phyloP scores from a whole-genome alignment of 495 filamentous ascomycete species.

The Xylaria longipes region DNA sequence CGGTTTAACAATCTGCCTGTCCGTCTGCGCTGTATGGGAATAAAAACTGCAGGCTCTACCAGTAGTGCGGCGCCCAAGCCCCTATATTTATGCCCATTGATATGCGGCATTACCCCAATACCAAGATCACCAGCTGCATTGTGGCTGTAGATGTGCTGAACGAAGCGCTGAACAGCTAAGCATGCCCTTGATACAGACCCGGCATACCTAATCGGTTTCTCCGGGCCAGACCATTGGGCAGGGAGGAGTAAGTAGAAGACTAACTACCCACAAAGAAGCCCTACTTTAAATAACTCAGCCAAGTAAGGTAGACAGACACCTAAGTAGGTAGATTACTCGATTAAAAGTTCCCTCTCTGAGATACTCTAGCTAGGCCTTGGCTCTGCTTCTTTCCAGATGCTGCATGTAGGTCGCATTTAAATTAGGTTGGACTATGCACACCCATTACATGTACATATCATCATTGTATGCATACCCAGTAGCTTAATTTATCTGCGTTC shows the following conservation, averaged over 20 bases:
- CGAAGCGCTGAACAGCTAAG: background rate
- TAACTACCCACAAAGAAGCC: background rate
- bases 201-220: background rate
- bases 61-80: background rate
- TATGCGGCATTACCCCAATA: background rate
- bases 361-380: background rate
- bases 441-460: background rate
- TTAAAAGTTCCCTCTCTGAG: background rate
- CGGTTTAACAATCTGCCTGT: constrained; percentile 11
- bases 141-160: background rate
- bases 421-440: background rate
- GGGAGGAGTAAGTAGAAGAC: background rate
- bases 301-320: background rate
- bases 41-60: background rate
- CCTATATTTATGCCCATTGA: background rate
- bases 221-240: background rate
- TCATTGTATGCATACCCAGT: background rate
- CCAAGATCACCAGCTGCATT: background rate
- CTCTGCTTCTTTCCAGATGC: background rate
- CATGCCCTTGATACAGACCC: background rate
- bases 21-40: background rate
- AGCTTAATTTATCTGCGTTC: background rate
- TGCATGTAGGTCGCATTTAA: constrained; percentile 3
- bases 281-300: background rate
- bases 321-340: no score